phyloP scores from a whole-genome alignment of 2,329 filamentous ascomycete species.

The Fusarium vanettenii region DNA sequence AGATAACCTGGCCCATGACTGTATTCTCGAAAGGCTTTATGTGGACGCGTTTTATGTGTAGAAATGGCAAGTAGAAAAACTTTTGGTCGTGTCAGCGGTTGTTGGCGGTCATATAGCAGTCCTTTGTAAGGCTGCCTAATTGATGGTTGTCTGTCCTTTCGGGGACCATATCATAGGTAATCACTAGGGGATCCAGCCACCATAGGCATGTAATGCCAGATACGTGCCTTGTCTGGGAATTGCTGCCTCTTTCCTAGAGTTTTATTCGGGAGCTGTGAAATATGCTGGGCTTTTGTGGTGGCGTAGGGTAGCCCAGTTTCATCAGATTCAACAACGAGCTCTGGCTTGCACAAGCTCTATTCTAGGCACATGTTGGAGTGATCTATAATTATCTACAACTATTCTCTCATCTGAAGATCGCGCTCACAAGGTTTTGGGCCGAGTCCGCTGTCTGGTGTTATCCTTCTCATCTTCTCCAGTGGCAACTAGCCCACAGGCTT shows the following conservation, averaged over 20 bases:
- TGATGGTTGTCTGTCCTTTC: not conserved
- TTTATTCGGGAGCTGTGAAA: not conserved
- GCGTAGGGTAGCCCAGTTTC: not conserved
- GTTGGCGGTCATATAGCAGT: not conserved
- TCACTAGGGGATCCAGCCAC: not conserved
- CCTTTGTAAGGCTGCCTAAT: not conserved
- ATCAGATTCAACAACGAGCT: not conserved
- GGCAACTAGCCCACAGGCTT: not conserved
- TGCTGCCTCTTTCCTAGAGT: not conserved
- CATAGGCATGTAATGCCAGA: not conserved
- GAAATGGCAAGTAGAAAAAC: not conserved
- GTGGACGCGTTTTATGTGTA: not conserved
- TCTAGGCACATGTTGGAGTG: not conserved
- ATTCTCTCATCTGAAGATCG: not conserved
- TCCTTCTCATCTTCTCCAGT: not conserved
- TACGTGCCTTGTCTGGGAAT: too few species aligned
- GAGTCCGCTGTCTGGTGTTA: not conserved
- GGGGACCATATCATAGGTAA: not conserved
- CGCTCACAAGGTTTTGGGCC: not conserved
- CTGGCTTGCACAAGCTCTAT: not conserved
- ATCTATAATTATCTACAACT: not conserved
- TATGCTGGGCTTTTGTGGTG: not conserved
- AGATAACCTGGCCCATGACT: slow-evolving; percentile 6
- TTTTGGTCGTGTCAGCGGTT: not conserved
- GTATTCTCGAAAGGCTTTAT: not conserved